phyloP scores from a whole-genome alignment of 2,329 filamentous ascomycete genomes.

The Pseudocercospora cruenta region DNA sequence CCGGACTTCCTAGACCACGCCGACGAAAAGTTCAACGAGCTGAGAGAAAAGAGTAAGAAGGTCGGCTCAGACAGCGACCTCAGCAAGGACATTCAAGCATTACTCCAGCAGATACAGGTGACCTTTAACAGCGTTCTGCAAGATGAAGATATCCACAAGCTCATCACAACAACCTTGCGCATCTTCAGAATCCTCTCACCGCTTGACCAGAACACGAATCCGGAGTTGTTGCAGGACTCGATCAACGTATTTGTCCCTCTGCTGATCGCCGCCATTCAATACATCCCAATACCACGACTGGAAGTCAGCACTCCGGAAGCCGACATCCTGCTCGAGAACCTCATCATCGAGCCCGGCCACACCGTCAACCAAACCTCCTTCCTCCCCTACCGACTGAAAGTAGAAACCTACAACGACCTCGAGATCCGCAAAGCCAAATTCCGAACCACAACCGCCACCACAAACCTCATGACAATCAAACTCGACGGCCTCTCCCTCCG shows the following conservation, averaged over 20 bases:
- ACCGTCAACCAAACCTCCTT: constrained; percentile 88
- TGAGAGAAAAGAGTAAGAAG: constrained; percentile 59
- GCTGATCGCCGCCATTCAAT: constrained; percentile 76
- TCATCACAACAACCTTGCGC: constrained; percentile 67
- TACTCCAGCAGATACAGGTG: constrained; percentile 69
- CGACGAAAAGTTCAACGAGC: constrained; percentile 65
- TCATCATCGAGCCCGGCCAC: constrained; percentile 84
- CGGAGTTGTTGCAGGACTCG: constrained; percentile 72
- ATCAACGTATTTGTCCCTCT: constrained; percentile 81
- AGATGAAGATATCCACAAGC: constrained; percentile 72
- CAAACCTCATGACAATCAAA: constrained; percentile 71
- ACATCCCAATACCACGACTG: constrained; percentile 86
- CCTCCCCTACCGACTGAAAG: constrained; percentile 77
- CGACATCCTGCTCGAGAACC: constrained; percentile 84
- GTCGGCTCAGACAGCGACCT: constrained; percentile 69
- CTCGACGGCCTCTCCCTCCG: constrained; percentile 81
- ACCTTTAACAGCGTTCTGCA: constrained; percentile 70
- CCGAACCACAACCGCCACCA: constrained; percentile 70
- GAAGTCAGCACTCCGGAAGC: constrained; percentile 82
- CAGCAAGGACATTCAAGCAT: constrained; percentile 70
- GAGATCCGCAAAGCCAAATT: constrained; percentile 79
- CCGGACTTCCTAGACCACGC: constrained; percentile 82
- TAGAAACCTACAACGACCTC: constrained; percentile 84
- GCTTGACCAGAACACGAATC: constrained; percentile 64
- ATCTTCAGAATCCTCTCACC: constrained; percentile 73